phyloP scores from a whole-genome alignment of 1,284 basidiomycete species.

The Puccinia polysora region DNA sequence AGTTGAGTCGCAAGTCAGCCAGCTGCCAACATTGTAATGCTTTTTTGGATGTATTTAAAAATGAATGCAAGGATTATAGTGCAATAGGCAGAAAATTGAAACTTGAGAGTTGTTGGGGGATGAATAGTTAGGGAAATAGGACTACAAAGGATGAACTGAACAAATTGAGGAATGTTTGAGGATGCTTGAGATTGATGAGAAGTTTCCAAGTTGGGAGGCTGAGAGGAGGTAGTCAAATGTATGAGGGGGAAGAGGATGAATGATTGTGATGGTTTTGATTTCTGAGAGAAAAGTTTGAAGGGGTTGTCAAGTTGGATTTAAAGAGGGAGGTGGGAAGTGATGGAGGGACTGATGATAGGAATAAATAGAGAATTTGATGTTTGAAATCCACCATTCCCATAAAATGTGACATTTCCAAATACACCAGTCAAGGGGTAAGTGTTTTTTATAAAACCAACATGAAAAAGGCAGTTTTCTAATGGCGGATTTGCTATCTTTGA shows the following conservation, averaged over 20 bases:
- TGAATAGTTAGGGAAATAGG: slow-evolving; percentile 3
- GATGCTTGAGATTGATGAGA: background rate
- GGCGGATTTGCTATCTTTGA: too few species aligned
- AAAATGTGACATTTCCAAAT: too few species aligned
- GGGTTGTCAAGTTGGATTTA: background rate
- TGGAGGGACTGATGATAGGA: background rate
- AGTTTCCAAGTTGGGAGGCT: background rate
- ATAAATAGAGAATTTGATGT: too few species aligned
- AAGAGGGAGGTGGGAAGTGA: background rate
- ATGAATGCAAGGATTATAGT: background rate
- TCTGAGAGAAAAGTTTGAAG: background rate
- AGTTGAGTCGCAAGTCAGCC: background rate
- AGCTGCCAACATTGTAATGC: background rate
- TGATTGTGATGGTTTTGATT: background rate
- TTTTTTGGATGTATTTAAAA: too few species aligned
- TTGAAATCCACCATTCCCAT: too few species aligned
- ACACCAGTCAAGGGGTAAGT: too few species aligned
- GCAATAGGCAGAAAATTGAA: background rate
- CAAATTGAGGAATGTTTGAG: background rate
- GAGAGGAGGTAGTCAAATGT: background rate
- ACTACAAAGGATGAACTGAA: background rate
- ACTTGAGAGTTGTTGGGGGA: background rate
- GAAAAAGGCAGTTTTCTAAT: too few species aligned
- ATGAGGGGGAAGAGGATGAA: slow-evolving; percentile 6
- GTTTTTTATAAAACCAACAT: too few species aligned